Percentiles rank a stretch among this genome's conserved stretches.
phyloP scores from a whole-genome alignment of 805 yeast species.

The Starmerella cellae region DNA sequence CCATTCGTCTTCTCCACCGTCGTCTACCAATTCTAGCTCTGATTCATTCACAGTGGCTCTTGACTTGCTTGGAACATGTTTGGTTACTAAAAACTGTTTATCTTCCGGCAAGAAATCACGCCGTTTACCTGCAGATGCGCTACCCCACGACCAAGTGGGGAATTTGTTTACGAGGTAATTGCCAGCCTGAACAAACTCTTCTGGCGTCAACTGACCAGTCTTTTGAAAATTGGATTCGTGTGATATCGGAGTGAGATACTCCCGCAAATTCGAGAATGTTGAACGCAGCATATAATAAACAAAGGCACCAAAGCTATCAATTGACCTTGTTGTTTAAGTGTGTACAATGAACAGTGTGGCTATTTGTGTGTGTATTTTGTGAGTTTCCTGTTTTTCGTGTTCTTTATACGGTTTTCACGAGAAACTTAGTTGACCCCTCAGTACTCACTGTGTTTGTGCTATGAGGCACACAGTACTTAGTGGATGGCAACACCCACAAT shows the following conservation, averaged over 20 bases:
- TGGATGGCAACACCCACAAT: too few relatives aligned
- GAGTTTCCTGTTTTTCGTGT: too few relatives aligned
- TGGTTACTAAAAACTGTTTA: slow-evolving; percentile 77
- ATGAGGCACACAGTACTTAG: too few relatives aligned
- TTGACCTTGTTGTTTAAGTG: too few relatives aligned
- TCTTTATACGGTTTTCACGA: too few relatives aligned
- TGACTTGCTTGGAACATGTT: slow-evolving; percentile 74
- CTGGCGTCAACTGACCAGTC: slow-evolving; percentile 92
- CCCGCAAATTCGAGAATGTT: slow-evolving; percentile 40
- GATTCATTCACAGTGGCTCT: slow-evolving; percentile 37
- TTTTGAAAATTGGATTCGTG: slow-evolving; percentile 71
- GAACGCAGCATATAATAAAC: slow-evolving; percentile 14
- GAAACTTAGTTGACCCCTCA: too few relatives aligned
- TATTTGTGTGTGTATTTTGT: too few relatives aligned
- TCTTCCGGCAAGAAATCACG: slow-evolving; percentile 70
- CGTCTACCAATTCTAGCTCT: slow-evolving; percentile 26
- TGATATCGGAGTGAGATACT: slow-evolving; percentile 80
- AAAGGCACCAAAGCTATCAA: too few relatives aligned
- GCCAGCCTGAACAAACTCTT: slow-evolving; percentile 88
- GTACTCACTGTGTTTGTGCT: too few relatives aligned
- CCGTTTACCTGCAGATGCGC: slow-evolving; percentile 40
- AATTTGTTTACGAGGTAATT: slow-evolving; percentile 82
- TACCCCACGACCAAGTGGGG: slow-evolving; percentile 91
- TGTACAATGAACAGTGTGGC: too few relatives aligned
- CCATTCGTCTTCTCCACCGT: slow-evolving; percentile 33